These are phyloP conservation scores for Tetracladium marchalianum DNA, from an alignment of 495 filamentous ascomycete species.

Conservation along the genomic window DNA sequence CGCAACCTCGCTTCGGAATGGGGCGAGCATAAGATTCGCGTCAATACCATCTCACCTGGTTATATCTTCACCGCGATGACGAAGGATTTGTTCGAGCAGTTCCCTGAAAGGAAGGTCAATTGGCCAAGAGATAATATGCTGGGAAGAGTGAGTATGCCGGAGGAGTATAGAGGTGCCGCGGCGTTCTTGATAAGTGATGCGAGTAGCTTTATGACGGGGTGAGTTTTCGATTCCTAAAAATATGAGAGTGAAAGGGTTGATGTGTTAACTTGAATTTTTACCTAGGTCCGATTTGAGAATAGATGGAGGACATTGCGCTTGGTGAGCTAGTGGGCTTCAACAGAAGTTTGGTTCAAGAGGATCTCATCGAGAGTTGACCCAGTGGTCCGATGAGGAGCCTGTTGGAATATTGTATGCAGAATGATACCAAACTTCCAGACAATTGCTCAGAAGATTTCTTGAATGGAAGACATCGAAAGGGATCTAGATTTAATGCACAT, in stretches of 20 bases:
- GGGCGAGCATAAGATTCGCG: slow-evolving; percentile 79
- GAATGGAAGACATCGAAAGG: too few species aligned
- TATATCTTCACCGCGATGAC: slow-evolving; percentile 86
- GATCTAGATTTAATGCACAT: too few species aligned
- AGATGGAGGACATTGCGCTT: slow-evolving; percentile 73
- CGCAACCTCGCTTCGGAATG: slow-evolving; percentile 83
- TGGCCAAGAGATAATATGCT: slow-evolving; percentile 61
- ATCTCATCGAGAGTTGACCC: too few species aligned
- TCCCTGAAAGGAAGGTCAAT: slow-evolving; percentile 43
- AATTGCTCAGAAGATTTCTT: too few species aligned
- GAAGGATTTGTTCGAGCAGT: slow-evolving; percentile 52
- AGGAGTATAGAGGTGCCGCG: slow-evolving; percentile 58
- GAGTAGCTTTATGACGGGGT: slow-evolving; percentile 69
- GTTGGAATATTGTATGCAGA: too few species aligned
- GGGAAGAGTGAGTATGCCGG: slow-evolving; percentile 51
- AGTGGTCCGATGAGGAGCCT: too few species aligned
- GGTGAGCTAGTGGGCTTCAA: slow-evolving; percentile 31
- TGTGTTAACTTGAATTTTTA: slow-evolving; percentile 37
- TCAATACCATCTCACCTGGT: slow-evolving; percentile 90
- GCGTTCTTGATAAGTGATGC: slow-evolving; percentile 49
- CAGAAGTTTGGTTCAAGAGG: too few species aligned
- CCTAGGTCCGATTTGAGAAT: slow-evolving; percentile 66
- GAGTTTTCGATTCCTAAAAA: slow-evolving; percentile 79
- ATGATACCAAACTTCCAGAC: too few species aligned
- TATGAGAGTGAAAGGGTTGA: slow-evolving; percentile 27